Percentiles rank a stretch among this genome's conserved stretches.
Evolutionary conservation across 768 basidiomycete species (phyloP).

Genomic region (Xerocomellus dryophilus): DNA sequence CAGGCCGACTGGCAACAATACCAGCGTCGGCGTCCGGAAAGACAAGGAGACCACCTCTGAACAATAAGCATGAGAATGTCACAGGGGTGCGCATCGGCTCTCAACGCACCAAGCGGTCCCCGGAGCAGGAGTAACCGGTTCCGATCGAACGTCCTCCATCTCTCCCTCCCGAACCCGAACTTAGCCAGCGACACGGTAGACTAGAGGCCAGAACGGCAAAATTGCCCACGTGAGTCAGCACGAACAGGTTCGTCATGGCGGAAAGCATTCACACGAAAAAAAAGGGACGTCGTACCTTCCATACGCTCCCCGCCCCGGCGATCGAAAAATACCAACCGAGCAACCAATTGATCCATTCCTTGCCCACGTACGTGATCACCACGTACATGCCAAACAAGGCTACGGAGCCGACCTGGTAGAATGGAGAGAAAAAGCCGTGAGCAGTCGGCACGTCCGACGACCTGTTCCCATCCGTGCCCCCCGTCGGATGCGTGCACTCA

Average conservation of each 20-base stretch:
- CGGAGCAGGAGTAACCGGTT: conserved; percentile 44
- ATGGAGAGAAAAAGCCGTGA: neutral
- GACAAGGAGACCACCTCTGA: conserved; percentile 42
- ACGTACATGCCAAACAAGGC: conserved; percentile 67
- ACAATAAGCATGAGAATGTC: conserved; percentile 10
- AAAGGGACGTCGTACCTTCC: conserved; percentile 43
- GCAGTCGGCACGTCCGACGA: neutral
- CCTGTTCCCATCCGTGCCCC: neutral
- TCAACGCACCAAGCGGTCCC: conserved; percentile 42
- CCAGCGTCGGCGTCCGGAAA: conserved; percentile 54
- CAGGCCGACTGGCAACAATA: conserved; percentile 56
- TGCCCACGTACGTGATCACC: conserved; percentile 71
- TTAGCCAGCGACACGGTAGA: conserved; percentile 49
- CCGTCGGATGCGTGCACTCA: conserved; percentile 35
- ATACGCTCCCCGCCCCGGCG: conserved; percentile 62
- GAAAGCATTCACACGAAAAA: neutral
- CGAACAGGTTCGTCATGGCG: neutral
- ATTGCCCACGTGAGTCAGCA: neutral
- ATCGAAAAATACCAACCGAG: conserved; percentile 74
- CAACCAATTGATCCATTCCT: conserved; percentile 79
- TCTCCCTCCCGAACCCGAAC: conserved; percentile 45
- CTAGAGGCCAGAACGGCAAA: conserved; percentile 29
- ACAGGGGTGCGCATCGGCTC: neutral
- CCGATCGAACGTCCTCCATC: conserved; percentile 59
- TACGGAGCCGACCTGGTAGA: conserved; percentile 60